Conservation (phyloP, 2,329 filamentous ascomycete genomes). For the Microcyclosporella mali region DNA sequence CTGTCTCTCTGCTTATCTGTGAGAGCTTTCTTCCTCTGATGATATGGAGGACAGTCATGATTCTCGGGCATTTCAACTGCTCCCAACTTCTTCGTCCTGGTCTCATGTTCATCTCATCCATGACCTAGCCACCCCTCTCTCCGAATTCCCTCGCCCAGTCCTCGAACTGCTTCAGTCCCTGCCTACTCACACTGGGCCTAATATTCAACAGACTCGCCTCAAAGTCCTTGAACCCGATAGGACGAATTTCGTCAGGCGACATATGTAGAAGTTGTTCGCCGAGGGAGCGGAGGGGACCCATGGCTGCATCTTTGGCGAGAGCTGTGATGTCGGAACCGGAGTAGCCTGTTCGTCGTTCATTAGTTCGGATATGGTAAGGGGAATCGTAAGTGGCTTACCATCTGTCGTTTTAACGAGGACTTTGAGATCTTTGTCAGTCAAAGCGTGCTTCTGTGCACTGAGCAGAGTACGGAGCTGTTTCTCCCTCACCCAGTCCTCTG, state of each 20-base stretch:
- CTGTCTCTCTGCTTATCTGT: too few species aligned
- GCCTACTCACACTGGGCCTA: constrained; percentile 78
- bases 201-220: constrained; percentile 77
- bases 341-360: constrained; percentile 59
- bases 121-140: constrained; percentile 67
- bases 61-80: too few species aligned
- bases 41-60: too few species aligned
- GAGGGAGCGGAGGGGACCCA: constrained; percentile 85
- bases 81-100: too few species aligned
- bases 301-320: constrained; percentile 92
- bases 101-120: not conserved
- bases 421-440: constrained; percentile 66
- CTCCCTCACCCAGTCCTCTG: constrained; percentile 73
- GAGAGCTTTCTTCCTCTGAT: too few species aligned
- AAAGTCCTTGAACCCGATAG: constrained; percentile 79
- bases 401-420: constrained; percentile 74
- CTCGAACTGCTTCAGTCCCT: constrained; percentile 82
- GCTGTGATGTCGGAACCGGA: constrained; percentile 96
- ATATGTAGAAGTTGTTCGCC: constrained; percentile 86
- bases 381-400: constrained; percentile 44
- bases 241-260: constrained; percentile 87
- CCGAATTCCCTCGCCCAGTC: constrained; percentile 93
- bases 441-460: constrained; percentile 77
- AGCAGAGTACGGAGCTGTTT: constrained; percentile 73
- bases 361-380: not conserved